Evolutionary conservation across 345 rosid species (phyloP).

Genomic region (Syzygium jambos): DNA sequence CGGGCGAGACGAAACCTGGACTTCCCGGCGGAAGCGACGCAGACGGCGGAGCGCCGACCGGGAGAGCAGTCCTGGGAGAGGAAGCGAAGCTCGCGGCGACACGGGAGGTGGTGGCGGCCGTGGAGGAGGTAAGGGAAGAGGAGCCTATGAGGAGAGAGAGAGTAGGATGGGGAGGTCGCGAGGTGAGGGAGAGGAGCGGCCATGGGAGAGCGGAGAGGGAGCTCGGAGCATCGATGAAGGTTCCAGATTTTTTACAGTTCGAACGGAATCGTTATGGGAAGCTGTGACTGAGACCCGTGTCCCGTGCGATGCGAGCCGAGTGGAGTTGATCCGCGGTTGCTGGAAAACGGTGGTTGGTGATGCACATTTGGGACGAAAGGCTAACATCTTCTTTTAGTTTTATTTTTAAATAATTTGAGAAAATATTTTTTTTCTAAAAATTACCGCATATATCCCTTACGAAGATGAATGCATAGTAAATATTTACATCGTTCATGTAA

Average conservation of each 20-base stretch:
- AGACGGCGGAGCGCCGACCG: background rate
- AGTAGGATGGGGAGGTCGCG: background rate
- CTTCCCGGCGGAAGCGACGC: background rate
- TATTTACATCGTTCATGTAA: too few species aligned
- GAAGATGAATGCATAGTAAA: too few species aligned
- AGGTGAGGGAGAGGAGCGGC: conserved; percentile 27
- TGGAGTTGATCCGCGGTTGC: too few species aligned
- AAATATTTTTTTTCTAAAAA: too few species aligned
- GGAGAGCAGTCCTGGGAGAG: background rate
- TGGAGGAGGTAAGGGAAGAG: conserved; percentile 6
- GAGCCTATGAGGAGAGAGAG: conserved; percentile 18
- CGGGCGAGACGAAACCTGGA: conserved; percentile 1
- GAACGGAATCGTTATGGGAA: too few species aligned
- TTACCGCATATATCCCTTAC: too few species aligned
- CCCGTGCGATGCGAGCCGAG: too few species aligned
- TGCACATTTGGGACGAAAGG: too few species aligned
- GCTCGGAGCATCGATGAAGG: conserved; percentile 13
- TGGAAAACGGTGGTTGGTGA: too few species aligned
- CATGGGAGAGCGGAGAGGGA: conserved; percentile 23
- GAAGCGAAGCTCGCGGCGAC: background rate
- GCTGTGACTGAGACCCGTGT: too few species aligned
- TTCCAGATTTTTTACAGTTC: background rate
- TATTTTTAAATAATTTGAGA: too few species aligned
- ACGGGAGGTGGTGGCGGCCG: background rate
- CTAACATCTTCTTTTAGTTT: too few species aligned